Percentiles rank a stretch among this genome's conserved stretches.
phyloP scores from a whole-genome alignment of 139 green algal species.

The Chlamydomonas schloesseri region DNA sequence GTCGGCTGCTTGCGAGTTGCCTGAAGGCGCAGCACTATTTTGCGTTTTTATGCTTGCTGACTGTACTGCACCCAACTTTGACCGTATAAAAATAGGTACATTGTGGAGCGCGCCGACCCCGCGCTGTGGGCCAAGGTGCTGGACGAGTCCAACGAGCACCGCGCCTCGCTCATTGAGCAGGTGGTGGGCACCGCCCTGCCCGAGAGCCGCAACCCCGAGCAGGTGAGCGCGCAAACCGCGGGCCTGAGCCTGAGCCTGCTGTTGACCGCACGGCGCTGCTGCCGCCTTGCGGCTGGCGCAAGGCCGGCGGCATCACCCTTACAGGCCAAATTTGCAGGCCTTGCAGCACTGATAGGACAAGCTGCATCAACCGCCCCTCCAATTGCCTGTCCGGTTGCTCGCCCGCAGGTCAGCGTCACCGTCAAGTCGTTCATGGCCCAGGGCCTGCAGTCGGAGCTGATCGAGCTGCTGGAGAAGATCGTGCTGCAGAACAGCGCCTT shows the following conservation, averaged over 20 bases:
- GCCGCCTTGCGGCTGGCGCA: too few species aligned
- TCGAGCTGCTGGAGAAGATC: constrained; percentile 99
- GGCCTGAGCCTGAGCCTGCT: too few species aligned
- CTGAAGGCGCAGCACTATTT: too few species aligned
- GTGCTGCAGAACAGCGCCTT: constrained; percentile 98
- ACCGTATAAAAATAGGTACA: constrained; percentile 85
- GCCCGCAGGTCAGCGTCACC: constrained; percentile 83
- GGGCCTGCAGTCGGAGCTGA: constrained; percentile 96
- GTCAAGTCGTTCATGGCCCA: constrained; percentile 99
- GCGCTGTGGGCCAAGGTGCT: constrained; percentile 97
- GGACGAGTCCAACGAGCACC: constrained; percentile 84
- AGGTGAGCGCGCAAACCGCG: constrained; percentile 59
- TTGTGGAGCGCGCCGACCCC: constrained; percentile 94
- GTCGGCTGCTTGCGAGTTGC: neutral
- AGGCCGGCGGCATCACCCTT: too few species aligned
- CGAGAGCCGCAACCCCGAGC: constrained; percentile 98
- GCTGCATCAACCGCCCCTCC: too few species aligned
- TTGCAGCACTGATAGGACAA: too few species aligned
- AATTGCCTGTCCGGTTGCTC: neutral
- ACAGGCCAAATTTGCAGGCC: too few species aligned
- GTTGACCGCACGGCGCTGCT: too few species aligned
- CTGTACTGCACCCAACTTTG: too few species aligned
- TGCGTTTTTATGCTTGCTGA: too few species aligned
- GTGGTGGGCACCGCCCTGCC: constrained; percentile 97
- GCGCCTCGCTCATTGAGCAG: constrained; percentile 70